Evolutionary conservation across 768 basidiomycete genomes (phyloP), one percentile per base, ranked within the genome.

Genomic region (Termitomyces sp.): DNA sequence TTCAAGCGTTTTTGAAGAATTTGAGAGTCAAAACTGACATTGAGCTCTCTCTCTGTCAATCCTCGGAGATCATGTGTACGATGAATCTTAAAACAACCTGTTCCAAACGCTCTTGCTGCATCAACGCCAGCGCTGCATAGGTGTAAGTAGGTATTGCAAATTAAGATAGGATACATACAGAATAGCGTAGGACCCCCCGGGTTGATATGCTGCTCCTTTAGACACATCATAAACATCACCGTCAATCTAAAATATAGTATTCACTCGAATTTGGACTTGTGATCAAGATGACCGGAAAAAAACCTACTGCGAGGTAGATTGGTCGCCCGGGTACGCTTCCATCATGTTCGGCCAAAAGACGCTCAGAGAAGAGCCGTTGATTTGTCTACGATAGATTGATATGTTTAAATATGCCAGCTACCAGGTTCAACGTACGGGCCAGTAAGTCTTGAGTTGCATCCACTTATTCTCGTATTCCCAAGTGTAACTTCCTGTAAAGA

Each of bases 171-270:
- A 51, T 41, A 70, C 82, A 61, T 67, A 87, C 88, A 90, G 78
- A 66, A 83, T 76, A 63, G 85, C 78, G 72, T 93, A 93, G 42
- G 90, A 82, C 39, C 94, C 95, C 14, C 94, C 95, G 39, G 87
- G 89, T 52, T 94, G 93, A 69, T 98, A 98, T 22, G 88, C 79
- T 58, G 79, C 76, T 63, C 85, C 86, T 59, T 80, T 79, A n/a
- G 87, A 83, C 53, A 98, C 95, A 67, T 98, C 95, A 72, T 86
- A 98, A 8, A 98, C 92, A 53, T 90, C 89, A 13, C 91, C 90
- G 67, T 94, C 92, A 68, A 98, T 89, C 92, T 93, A 68, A n/a
- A 57, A 36, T 56, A 59, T 64, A 24, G 22, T 14, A 5, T 18
- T 14, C 18, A 7, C 9, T 29, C 27, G n/a, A 12, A 53, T 16